phyloP scores from a whole-genome alignment of 2,329 filamentous ascomycete genomes.

The Lithohypha guttulata region DNA sequence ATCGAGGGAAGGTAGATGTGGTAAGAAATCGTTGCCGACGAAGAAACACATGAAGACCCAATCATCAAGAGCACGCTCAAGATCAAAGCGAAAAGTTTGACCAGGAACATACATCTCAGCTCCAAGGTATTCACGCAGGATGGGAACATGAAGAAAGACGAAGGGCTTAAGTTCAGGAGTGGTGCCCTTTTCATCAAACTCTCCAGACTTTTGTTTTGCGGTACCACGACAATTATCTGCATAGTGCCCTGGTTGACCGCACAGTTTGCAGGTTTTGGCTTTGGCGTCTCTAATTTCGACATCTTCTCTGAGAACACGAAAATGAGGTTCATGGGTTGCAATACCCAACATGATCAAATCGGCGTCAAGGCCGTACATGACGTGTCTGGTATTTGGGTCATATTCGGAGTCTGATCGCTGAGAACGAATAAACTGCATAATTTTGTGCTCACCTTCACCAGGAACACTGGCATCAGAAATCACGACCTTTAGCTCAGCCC shows the following conservation, averaged over 20 bases:
- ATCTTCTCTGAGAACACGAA: constrained; percentile 90
- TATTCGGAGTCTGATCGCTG: constrained; percentile 84
- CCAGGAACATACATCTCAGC: constrained; percentile 76
- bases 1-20: constrained; percentile 91
- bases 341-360: constrained; percentile 98
- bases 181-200: constrained; percentile 72
- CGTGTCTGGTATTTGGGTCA: constrained; percentile 92
- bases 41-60: constrained; percentile 99
- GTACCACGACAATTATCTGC: constrained; percentile 74
- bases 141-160: constrained; percentile 92
- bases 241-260: constrained; percentile 85
- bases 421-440: constrained; percentile 95
- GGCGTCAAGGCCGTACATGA: constrained; percentile 95
- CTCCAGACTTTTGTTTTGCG: constrained; percentile 64
- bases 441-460: constrained; percentile 97
- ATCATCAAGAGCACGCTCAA: constrained; percentile 89
- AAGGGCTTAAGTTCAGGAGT: constrained; percentile 71
- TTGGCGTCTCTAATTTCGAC: constrained; percentile 88
- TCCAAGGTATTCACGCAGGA: constrained; percentile 84
- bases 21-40: constrained; percentile 95
- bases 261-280: constrained; percentile 70
- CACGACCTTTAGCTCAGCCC: constrained; percentile 93
- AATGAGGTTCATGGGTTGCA: constrained; percentile 93
- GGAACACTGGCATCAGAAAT: constrained; percentile 97
- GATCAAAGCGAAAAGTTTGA: constrained; percentile 78